Evolutionary conservation across 768 basidiomycete species (phyloP).

Genomic region (Suillus americanus): DNA sequence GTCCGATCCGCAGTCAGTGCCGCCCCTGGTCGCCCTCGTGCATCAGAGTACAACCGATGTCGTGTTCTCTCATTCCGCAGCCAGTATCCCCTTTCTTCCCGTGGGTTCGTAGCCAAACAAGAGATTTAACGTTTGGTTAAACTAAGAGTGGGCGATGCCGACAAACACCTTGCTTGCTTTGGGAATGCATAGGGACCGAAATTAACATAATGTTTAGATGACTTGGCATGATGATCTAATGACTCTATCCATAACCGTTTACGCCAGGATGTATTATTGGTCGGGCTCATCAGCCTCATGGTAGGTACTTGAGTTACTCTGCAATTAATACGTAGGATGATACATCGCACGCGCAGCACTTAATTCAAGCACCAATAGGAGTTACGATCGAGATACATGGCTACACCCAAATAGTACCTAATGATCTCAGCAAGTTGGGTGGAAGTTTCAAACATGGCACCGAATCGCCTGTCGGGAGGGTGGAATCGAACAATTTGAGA

Average conservation of each 20-base stretch:
- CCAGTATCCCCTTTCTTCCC: neutral
- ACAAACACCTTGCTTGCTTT: neutral
- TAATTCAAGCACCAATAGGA: neutral
- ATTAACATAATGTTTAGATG: neutral
- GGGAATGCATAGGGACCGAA: neutral
- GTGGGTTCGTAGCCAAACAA: neutral
- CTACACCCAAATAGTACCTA: neutral
- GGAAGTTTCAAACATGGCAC: neutral
- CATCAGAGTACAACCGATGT: neutral
- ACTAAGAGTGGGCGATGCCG: neutral
- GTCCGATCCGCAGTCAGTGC: neutral
- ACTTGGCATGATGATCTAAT: neutral
- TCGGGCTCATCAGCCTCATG: neutral
- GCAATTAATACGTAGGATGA: neutral
- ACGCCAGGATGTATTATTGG: neutral
- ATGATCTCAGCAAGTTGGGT: neutral
- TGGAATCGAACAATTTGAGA: too few relatives aligned
- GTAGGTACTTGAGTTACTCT: neutral
- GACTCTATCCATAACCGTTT: neutral
- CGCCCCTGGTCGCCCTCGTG: neutral
- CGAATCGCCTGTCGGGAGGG: too few relatives aligned
- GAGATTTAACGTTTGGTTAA: neutral
- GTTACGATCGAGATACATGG: neutral
- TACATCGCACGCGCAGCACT: neutral
- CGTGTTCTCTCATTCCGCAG: neutral